Base-by-base conservation (phyloP, 768 basidiomycete species). In the Podaxis carcinomalis region DNA sequence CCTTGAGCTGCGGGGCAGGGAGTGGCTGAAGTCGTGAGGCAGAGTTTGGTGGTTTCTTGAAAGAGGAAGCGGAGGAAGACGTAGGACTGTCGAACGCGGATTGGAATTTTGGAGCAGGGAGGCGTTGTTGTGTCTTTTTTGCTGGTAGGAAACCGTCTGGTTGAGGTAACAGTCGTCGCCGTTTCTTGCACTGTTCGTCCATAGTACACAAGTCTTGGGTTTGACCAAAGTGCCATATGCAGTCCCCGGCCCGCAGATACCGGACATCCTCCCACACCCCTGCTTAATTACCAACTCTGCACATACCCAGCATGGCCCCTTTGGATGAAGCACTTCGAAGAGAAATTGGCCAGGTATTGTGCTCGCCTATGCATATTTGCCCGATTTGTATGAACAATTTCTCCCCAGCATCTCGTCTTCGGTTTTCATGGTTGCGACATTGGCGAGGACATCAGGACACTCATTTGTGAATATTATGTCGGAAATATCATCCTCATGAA, bases 401-500 rank as follows among this genome's bases (percentile, higher is more conserved):
- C 32, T 32, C 7, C 32, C 21, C 63, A 89, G 86, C 88, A 89
- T 68, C 88, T 90, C 65, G 84, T 90, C 13, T 75, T 87, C 63
- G 88, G 89, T 16, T 89, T 89, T 68, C 84, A 86, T 67, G 87
- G 87, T 2, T 71, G 79, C 39, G 73, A 81, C 54, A 71, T 80
- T 36, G 82, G 73, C 62, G 74, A 80, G 28, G 77, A 88, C 60
- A 79, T 84, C 62, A 78, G 74, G 65, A 77, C 73, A 0, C 80
- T 89, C 57, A 86, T 89, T 53, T 72, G 71, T 37, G 81, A 87
- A 50, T 89, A 88, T 72, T 74, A 84, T 69, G 75, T 88, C 52
- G 88, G 88, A 72, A 82, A 81, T 67, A 76, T 90, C 27, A 89
- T 90, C 62, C 72, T 88, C 51, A 86, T 89, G 83, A 88, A 81